Percentiles rank a stretch among this genome's conserved stretches.
Conservation (phyloP, 148 eudicot genomes). For the Vaccinium macrocarpon region DNA sequence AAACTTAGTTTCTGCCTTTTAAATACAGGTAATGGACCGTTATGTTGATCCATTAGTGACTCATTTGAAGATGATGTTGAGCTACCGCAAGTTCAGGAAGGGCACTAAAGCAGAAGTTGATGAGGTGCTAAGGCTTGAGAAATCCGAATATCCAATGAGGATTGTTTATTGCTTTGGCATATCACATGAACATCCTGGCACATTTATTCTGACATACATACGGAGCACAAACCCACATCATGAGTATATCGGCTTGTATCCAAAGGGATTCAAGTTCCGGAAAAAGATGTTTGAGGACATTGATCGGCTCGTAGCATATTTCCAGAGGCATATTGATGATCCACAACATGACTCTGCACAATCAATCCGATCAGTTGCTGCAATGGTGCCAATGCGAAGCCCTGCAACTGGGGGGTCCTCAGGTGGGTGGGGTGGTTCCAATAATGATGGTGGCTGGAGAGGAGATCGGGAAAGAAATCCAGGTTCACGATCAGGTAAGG, state of each 20-base stretch:
- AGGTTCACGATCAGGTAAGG: slow-evolving; percentile 56
- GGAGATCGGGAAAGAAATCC: slow-evolving; percentile 57
- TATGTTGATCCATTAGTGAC: slow-evolving; percentile 91
- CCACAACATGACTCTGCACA: slow-evolving; percentile 60
- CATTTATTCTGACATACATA: slow-evolving; percentile 81
- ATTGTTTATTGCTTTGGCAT: slow-evolving; percentile 91
- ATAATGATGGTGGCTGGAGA: slow-evolving; percentile 63
- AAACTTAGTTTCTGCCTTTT: neutral
- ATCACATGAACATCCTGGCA: slow-evolving; percentile 96
- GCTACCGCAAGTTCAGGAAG: slow-evolving; percentile 73
- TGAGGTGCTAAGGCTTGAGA: slow-evolving; percentile 66
- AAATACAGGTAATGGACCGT: slow-evolving; percentile 89
- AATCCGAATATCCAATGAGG: slow-evolving; percentile 62
- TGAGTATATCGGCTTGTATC: slow-evolving; percentile 86
- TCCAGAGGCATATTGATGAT: slow-evolving; percentile 88
- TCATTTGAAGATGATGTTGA: slow-evolving; percentile 79
- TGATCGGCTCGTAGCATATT: slow-evolving; percentile 79
- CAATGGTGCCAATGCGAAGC: slow-evolving; percentile 93
- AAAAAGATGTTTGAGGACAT: slow-evolving; percentile 80
- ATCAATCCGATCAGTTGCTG: slow-evolving; percentile 88
- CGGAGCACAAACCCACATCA: slow-evolving; percentile 91
- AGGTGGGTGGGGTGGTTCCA: slow-evolving; percentile 69
- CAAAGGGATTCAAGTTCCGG: slow-evolving; percentile 91
- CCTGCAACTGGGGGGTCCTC: slow-evolving; percentile 71
- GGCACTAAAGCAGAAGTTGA: slow-evolving; percentile 95